A percentile compares a stretch with the other conserved stretches of the same genome.
These are phyloP conservation scores for Solanum ossicruentum DNA, from an alignment of 257 asterid genomes.

Conservation along the genomic window DNA sequence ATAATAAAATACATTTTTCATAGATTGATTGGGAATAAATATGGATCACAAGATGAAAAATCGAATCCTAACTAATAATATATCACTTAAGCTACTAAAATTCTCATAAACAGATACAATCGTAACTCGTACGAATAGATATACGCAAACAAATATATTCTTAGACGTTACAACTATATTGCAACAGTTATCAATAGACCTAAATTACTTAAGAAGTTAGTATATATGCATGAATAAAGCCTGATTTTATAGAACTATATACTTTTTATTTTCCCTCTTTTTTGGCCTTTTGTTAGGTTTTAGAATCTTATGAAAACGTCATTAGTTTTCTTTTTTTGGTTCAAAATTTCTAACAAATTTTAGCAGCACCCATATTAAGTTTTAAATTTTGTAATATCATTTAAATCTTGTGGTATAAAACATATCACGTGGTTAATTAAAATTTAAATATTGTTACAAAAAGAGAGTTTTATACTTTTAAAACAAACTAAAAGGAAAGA, in stretches of 20 bases:
- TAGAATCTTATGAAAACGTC: not conserved
- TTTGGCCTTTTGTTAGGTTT: not conserved
- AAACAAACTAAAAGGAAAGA: not conserved
- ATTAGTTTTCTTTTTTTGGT: not conserved
- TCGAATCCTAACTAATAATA: too few relatives aligned
- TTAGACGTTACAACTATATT: not conserved
- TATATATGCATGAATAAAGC: not conserved
- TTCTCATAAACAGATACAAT: not conserved
- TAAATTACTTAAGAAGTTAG: not conserved
- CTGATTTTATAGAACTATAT: not conserved
- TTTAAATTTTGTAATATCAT: not conserved
- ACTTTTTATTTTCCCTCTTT: not conserved
- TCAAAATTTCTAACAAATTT: not conserved
- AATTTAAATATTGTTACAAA: not conserved
- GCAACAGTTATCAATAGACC: not conserved
- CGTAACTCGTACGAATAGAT: not conserved
- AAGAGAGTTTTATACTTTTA: not conserved
- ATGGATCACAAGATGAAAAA: too few relatives aligned
- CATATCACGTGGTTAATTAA: not conserved
- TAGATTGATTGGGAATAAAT: not conserved
- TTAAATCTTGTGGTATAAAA: not conserved
- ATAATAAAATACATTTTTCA: not conserved
- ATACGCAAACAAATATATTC: not conserved
- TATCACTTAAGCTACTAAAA: too few relatives aligned
- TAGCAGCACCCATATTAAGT: not conserved